A percentile compares a stretch with the other conserved stretches of the same genome.
Evolutionary conservation across 441 rosid species (phyloP).

Genomic region (Daphne laureola): DNA sequence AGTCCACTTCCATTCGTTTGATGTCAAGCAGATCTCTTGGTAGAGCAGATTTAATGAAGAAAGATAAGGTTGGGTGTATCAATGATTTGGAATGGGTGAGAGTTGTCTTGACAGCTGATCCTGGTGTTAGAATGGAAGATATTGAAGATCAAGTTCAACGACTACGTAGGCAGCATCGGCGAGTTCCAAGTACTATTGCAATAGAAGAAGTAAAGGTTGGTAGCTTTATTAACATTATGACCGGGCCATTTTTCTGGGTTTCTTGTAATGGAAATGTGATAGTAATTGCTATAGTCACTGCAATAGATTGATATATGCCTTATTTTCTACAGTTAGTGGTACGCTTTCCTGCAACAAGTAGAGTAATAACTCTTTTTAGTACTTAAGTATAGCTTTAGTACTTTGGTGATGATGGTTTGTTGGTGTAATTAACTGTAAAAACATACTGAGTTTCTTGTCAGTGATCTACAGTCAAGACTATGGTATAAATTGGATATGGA

Average conservation of each 20-base stretch:
- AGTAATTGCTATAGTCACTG: too few species aligned
- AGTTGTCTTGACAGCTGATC: constrained; percentile 80
- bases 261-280: too few species aligned
- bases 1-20: constrained; percentile 13
- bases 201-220: constrained; percentile 97
- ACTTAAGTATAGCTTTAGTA: too few species aligned
- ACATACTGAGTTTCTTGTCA: too few species aligned
- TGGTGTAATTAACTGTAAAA: too few species aligned
- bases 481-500: too few species aligned
- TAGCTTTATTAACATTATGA: constrained; percentile 8
- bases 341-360: too few species aligned
- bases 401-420: too few species aligned
- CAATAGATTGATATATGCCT: too few species aligned
- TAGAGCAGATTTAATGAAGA: constrained; percentile 19
- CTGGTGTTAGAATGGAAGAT: constrained; percentile 63
- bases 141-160: constrained; percentile 57
- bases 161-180: constrained; percentile 91
- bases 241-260: background rate
- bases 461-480: too few species aligned
- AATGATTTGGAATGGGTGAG: constrained; percentile 87
- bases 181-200: constrained; percentile 98
- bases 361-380: too few species aligned
- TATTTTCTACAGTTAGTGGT: too few species aligned
- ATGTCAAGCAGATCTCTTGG: constrained; percentile 5
- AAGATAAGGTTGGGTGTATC: constrained; percentile 20